Evolutionary conservation across 1,139 yeast genomes (phyloP).

Genomic region (Yamadazyma siamensis): DNA sequence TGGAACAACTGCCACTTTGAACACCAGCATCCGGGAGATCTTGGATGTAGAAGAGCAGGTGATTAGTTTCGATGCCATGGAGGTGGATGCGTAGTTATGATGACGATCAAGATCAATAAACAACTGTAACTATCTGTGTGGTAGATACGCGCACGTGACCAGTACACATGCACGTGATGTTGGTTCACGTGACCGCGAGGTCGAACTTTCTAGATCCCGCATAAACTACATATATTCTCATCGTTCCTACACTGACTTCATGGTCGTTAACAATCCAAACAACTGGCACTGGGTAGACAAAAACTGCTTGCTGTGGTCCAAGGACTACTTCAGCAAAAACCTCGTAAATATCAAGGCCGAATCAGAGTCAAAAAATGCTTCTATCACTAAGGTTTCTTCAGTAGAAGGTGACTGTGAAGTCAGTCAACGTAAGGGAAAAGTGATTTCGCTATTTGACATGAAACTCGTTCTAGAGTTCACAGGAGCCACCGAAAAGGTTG

Average conservation of each 20-base stretch:
- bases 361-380: slow-evolving; percentile 35
- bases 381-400: slow-evolving; percentile 55
- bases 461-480: slow-evolving; percentile 58
- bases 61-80: slow-evolving; percentile 60
- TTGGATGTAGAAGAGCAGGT: slow-evolving; percentile 73
- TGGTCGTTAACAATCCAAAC: slow-evolving; percentile 52
- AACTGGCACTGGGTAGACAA: slow-evolving; percentile 98
- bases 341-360: slow-evolving; percentile 48
- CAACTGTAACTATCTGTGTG: too few relatives aligned
- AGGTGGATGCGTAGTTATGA: slow-evolving; percentile 55
- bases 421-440: slow-evolving; percentile 94
- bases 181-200: too few relatives aligned
- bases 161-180: too few relatives aligned
- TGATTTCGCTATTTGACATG: slow-evolving; percentile 85
- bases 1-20: slow-evolving; percentile 87
- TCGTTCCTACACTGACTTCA: slow-evolving; percentile 10
- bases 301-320: slow-evolving; percentile 91
- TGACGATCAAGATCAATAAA: too few relatives aligned
- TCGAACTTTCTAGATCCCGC: too few relatives aligned
- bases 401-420: slow-evolving; percentile 97
- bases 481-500: slow-evolving; percentile 42
- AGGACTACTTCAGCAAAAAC: slow-evolving; percentile 63
- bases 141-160: too few relatives aligned
- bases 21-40: slow-evolving; percentile 58
- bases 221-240: not conserved